Base-by-base conservation (phyloP, 768 basidiomycete species). In the Boletales sp. region DNA sequence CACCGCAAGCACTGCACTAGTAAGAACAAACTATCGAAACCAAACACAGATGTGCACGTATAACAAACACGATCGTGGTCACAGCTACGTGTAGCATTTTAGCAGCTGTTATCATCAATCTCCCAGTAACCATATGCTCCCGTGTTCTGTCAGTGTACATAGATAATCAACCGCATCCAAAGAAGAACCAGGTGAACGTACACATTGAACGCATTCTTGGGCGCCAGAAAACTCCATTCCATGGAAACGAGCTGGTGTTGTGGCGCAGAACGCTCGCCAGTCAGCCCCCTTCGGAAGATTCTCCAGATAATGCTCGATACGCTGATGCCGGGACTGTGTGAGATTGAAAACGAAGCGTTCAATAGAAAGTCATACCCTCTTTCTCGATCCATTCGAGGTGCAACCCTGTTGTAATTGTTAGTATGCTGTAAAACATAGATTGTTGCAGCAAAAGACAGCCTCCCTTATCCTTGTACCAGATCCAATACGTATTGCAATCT, bases 241-340 rank as follows among this genome's bases (percentile, higher is more conserved):
- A 13, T 38, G 45, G 46, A 70, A 68, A 15, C 40, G 51, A 7
- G 46, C 55, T 13, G 69, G 70, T 0, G 69, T 71, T 3, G 70
- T 67, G 5, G 67, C 67, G 30, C 67, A 70, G 38, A 72, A 69
- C 13, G 62, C 62, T 31, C 55, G 53, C 69, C 66, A 69, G 30
- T 68, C 60, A 5, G 59, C 56, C 17, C 56, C 60, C 10, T 13
- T 11, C 4, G 62, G 69, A 13, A 71, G 53, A 14, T 62, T 60
- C 18, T 62, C 58, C 9, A 71, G 45, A 44, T 53, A 60, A 9
- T 68, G 63, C 25, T 68, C 62, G 17, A 69, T 64, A 21, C 55
- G 65, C 70, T 71, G 32, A 19, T 30, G 11, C 5, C 18, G 6
- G n/a, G 10, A n/a, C 49, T 2, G 2, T 17, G 15, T 17, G n/a